phyloP scores from a whole-genome alignment of 148 eudicot genomes.

The Rhododendron vialii region DNA sequence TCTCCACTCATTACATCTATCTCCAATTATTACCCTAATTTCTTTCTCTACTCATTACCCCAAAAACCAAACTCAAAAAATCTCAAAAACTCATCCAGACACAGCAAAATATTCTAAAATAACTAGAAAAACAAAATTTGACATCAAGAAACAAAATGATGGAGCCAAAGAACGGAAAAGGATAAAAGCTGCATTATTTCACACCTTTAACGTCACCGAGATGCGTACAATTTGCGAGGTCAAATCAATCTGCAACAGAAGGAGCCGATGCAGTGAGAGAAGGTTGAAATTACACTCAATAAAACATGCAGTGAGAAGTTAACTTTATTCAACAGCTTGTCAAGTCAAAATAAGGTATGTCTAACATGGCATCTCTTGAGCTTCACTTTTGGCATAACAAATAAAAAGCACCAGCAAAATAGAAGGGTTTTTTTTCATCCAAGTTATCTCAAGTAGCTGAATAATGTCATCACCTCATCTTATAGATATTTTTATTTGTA shows the following conservation, averaged over 20 bases:
- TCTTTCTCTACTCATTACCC: no score
- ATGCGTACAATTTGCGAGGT: slow-evolving; percentile 76
- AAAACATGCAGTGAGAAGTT: background rate
- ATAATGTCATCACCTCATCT: background rate
- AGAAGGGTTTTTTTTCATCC: background rate
- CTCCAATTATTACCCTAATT: no score
- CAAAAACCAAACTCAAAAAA: no score
- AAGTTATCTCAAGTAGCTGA: background rate
- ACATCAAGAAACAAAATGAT: background rate
- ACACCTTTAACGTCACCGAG: slow-evolving; percentile 61
- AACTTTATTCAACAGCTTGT: background rate
- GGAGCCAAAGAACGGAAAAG: background rate
- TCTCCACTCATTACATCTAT: no score
- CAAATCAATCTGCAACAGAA: slow-evolving; percentile 73
- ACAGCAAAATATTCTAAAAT: background rate
- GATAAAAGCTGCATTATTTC: slow-evolving; percentile 7
- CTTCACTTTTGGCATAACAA: background rate
- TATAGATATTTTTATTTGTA: background rate
- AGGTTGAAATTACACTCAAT: background rate
- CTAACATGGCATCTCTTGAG: background rate
- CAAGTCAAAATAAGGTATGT: background rate
- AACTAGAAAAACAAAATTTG: background rate
- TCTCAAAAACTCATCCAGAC: no score
- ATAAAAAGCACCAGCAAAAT: background rate
- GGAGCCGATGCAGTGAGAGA: slow-evolving; percentile 9